A percentile compares a stretch with the other conserved stretches of the same genome.
These are phyloP conservation scores for Tetrastigma voinierianum DNA, from an alignment of 164 flowering plant genomes.

Conservation along the genomic window DNA sequence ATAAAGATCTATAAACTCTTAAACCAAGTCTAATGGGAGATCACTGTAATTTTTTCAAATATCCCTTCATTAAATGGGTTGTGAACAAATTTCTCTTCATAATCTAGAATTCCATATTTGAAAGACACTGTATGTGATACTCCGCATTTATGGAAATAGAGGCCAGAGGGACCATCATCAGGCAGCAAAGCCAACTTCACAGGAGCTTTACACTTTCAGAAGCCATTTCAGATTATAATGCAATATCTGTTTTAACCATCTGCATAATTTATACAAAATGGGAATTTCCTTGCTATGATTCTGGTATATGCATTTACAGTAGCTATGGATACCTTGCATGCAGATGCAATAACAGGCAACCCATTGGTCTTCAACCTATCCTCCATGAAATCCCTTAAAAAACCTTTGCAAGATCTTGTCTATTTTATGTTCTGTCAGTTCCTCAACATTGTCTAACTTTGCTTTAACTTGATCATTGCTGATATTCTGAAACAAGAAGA, in stretches of 20 bases:
- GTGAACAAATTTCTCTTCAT: no score
- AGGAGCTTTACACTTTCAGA: no score
- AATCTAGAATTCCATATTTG: no score
- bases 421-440: constrained; percentile 10
- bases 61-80: no score
- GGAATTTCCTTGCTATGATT: neutral
- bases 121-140: no score
- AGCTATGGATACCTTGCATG: constrained; percentile 3
- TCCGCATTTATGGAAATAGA: no score
- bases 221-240: no score
- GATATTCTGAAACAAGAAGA: constrained; percentile 3
- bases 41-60: no score
- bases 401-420: constrained; percentile 2
- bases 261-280: neutral
- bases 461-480: constrained; percentile 2
- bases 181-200: no score
- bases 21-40: no score
- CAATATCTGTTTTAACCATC: neutral
- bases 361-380: neutral
- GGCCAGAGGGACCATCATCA: no score
- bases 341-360: neutral
- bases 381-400: constrained; percentile 3
- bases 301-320: constrained; percentile 3
- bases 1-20: no score
- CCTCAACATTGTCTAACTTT: neutral